Base-by-base conservation (phyloP, 2,329 filamentous ascomycete genomes). In the Fusarium luffae region DNA sequence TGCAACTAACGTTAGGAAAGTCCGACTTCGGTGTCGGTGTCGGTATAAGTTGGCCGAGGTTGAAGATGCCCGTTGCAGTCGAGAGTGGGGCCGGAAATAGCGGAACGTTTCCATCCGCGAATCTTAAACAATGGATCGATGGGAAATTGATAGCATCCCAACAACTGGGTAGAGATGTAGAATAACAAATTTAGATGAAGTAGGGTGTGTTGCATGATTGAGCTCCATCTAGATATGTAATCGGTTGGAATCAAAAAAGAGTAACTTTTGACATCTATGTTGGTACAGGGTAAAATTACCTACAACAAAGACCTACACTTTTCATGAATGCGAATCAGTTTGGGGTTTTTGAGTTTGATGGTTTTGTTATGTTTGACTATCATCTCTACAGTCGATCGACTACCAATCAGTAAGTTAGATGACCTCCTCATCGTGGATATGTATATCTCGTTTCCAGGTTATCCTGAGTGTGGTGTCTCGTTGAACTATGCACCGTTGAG, bases 21-120 rank as follows among this genome's bases (percentile, higher is more conserved):
- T 34, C 63, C 66, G 68, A 70, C 50, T 62, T 66, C 69, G 68
- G 68, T 69, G 46, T 60, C 65, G 58, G 66, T 43, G 25, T 37
- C 28, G 23, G n/a, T 54, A 34, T 18, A 37, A 42, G 23, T 44
- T 32, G 55, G 51, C 65, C 66, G 59, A 66, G 47, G 52, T 48
- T 27, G 48, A 47, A 46, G 34, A 44, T 44, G 13, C 13, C 47
- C 21, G 44, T 58, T 47, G 42, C 6, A 41, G 12, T 56, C 25
- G 11, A 11, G 12, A 16, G 56, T 65, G 59, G 62, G 50, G 9
- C 59, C 55, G 63, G 62, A 37, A 60, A 68, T 68, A 58, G 10
- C 0, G 1, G 0, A 0, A 10, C 21, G 32, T 57, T 34, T 18
- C 43, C 43, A 18, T 9, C 18, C 1, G 3, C 5, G 7, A 5